A percentile compares a stretch with the other conserved stretches of the same genome.
Evolutionary conservation across 2,329 filamentous ascomycete species (phyloP).

Genomic region (Verticillium tricorpus): DNA sequence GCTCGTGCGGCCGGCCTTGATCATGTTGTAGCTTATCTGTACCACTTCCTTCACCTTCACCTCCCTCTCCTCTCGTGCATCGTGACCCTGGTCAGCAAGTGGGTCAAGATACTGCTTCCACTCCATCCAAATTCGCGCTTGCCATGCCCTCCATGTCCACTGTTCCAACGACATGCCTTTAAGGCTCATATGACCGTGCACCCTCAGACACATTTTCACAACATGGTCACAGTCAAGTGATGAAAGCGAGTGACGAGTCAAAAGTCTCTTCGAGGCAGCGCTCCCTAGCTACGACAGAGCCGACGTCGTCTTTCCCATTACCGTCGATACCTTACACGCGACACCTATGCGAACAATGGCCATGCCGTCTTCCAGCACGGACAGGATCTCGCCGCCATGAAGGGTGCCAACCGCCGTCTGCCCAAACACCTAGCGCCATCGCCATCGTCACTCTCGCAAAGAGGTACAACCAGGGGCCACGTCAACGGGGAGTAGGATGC

Average conservation of each 20-base stretch:
- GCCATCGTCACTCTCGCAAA: background rate
- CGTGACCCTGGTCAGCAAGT: background rate
- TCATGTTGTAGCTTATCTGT: background rate
- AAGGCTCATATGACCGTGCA: background rate
- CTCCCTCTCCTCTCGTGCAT: background rate
- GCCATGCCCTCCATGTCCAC: background rate
- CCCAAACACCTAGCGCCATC: background rate
- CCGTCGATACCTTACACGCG: background rate
- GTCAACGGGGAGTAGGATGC: background rate
- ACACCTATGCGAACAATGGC: background rate
- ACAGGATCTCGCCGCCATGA: background rate
- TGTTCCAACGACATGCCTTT: background rate
- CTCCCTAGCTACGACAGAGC: background rate
- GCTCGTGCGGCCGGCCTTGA: background rate
- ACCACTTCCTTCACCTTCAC: background rate
- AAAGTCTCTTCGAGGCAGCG: background rate
- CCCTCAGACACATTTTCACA: background rate
- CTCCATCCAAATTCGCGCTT: background rate
- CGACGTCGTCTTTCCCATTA: background rate
- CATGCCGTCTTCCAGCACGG: background rate
- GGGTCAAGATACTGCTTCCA: background rate
- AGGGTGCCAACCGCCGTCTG: background rate
- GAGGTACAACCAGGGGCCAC: background rate
- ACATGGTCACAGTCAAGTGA: background rate
- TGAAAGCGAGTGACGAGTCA: background rate